phyloP scores from a whole-genome alignment of 1,284 basidiomycete species.

The Tetrapyrgos nigripes region DNA sequence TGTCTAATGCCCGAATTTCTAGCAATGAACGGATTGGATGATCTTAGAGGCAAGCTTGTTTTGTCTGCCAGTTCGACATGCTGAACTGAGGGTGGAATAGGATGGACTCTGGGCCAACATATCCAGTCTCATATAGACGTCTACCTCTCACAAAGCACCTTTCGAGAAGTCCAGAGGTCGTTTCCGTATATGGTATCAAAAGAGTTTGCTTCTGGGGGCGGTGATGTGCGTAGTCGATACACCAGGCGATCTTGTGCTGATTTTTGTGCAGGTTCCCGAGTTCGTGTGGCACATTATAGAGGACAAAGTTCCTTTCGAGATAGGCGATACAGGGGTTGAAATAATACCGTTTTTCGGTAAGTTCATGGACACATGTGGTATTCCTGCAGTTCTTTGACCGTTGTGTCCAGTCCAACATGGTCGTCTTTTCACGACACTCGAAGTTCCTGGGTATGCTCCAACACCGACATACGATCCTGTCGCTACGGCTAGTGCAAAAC shows the following conservation, averaged over 20 bases:
- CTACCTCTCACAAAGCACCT: conserved; percentile 72
- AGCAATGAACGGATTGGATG: conserved; percentile 88
- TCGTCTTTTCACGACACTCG: conserved; percentile 53
- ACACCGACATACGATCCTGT: conserved; percentile 46
- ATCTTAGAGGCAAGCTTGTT: conserved; percentile 66
- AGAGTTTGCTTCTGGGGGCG: conserved; percentile 80
- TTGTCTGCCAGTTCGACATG: conserved; percentile 9
- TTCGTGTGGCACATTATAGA: conserved; percentile 83
- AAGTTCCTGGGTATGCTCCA: conserved; percentile 46
- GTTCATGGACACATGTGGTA: conserved; percentile 24
- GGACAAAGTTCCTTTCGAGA: conserved; percentile 66
- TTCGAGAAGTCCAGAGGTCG: conserved; percentile 63
- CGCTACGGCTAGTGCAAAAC: conserved; percentile 10
- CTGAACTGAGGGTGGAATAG: conserved; percentile 41
- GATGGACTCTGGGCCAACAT: conserved; percentile 72
- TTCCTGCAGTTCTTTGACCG: background rate
- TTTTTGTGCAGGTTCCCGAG: conserved; percentile 63
- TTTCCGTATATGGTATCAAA: conserved; percentile 83
- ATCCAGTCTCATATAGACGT: conserved; percentile 80
- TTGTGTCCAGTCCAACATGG: conserved; percentile 65
- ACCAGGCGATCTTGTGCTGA: conserved; percentile 6
- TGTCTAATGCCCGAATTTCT: conserved; percentile 12
- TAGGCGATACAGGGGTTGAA: conserved; percentile 65
- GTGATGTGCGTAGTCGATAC: conserved; percentile 61
- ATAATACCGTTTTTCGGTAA: conserved; percentile 73